These are phyloP conservation scores for Hypomontagnella monticulosa DNA, from an alignment of 495 filamentous ascomycete species.

Conservation along the genomic window DNA sequence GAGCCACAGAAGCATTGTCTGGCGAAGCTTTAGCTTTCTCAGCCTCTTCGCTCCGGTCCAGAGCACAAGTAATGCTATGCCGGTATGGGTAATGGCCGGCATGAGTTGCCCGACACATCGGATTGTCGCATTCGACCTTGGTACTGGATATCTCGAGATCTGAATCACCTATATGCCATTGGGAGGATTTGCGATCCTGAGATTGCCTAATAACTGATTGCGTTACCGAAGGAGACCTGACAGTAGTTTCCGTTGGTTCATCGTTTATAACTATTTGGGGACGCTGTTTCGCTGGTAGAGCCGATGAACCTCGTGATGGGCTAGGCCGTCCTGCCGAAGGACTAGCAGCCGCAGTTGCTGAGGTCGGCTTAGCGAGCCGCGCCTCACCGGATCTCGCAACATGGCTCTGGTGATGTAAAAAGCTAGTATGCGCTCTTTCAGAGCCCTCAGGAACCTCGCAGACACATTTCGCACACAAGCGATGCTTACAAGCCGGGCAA, in stretches of 20 bases:
- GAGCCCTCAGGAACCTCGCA: conserved; percentile 37
- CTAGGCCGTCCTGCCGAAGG: not conserved
- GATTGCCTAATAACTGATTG: conserved; percentile 3
- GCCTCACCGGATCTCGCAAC: conserved; percentile 1
- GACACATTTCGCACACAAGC: conserved; percentile 46
- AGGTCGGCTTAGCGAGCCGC: not conserved
- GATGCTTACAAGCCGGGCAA: conserved; percentile 53
- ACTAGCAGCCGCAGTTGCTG: not conserved
- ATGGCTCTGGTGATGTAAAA: conserved; percentile 22
- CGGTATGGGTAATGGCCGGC: conserved; percentile 46
- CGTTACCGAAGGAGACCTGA: not conserved
- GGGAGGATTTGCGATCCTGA: not conserved
- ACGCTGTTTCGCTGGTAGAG: conserved; percentile 8
- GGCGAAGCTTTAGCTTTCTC: conserved; percentile 27
- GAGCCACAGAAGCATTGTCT: not conserved
- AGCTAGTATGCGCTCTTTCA: conserved; percentile 22
- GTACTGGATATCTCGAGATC: conserved; percentile 7
- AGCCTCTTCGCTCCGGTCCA: conserved; percentile 38
- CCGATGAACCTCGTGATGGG: no score
- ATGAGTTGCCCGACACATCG: conserved; percentile 46
- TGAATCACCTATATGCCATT: not conserved
- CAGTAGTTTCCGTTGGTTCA: not conserved
- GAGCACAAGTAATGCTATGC: conserved; percentile 41
- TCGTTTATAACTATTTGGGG: conserved; percentile 21
- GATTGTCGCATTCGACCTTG: conserved; percentile 41